Conservation (phyloP, 805 yeast genomes). For the Myxozyma melibiosi region DNA sequence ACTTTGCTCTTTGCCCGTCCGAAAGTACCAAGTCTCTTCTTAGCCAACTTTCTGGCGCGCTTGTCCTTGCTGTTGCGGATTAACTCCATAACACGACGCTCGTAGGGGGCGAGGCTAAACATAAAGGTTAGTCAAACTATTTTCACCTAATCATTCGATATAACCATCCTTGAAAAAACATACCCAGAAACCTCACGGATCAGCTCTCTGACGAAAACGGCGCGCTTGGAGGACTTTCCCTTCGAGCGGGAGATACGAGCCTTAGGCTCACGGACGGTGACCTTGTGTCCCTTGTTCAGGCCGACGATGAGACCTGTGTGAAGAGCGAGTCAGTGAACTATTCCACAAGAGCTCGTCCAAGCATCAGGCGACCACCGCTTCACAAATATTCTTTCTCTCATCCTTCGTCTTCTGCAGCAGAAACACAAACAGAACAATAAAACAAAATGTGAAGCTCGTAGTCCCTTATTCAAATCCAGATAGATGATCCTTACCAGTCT, state of each 20-base stretch:
- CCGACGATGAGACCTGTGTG: constrained; percentile 86
- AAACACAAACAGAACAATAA: not conserved
- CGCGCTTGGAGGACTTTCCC: constrained; percentile 95
- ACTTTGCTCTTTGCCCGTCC: constrained; percentile 99
- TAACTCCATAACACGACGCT: constrained; percentile 98
- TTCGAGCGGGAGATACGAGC: constrained; percentile 93
- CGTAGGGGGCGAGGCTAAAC: constrained; percentile 87
- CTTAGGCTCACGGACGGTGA: constrained; percentile 78
- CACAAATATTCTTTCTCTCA: not conserved
- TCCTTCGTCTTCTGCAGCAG: not conserved
- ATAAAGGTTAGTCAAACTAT: not conserved
- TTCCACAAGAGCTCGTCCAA: not conserved
- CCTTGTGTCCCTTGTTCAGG: constrained; percentile 99
- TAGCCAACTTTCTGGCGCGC: constrained; percentile 99
- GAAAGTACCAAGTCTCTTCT: constrained; percentile 99
- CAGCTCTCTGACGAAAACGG: constrained; percentile 90
- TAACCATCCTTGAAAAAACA: not conserved
- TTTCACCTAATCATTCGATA: not conserved
- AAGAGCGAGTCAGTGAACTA: not conserved
- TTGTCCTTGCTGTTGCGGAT: constrained; percentile 99
- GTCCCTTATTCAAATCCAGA: not conserved
- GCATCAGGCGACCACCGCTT: not conserved
- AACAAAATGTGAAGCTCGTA: not conserved
- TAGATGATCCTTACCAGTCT: constrained; percentile 25
- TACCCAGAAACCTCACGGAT: constrained; percentile 94